phyloP scores from a whole-genome alignment of 1,284 basidiomycete genomes.

The Ustilago tritici region DNA sequence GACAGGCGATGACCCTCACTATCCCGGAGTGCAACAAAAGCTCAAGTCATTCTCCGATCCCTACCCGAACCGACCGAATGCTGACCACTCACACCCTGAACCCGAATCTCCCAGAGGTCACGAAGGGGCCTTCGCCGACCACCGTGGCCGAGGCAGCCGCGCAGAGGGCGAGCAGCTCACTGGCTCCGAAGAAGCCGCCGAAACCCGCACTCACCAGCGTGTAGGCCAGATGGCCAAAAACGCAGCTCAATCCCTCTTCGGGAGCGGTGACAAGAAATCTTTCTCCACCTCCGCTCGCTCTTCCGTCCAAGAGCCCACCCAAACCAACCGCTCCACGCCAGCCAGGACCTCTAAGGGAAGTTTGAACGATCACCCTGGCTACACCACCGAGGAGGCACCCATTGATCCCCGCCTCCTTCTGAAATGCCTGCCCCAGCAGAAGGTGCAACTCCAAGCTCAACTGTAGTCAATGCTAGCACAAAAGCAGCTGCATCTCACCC shows the following conservation, averaged over 20 bases:
- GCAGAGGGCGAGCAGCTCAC: slow-evolving; percentile 28
- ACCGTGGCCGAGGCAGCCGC: slow-evolving; percentile 39
- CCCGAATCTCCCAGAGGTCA: slow-evolving; percentile 43
- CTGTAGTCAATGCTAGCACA: slow-evolving; percentile 35
- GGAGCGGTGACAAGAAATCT: slow-evolving; percentile 21
- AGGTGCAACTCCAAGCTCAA: slow-evolving; percentile 19
- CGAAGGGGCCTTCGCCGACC: slow-evolving; percentile 48
- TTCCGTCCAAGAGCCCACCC: slow-evolving; percentile 24
- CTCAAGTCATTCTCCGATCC: slow-evolving; percentile 27
- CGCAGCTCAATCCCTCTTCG: slow-evolving; percentile 33
- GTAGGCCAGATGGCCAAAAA: slow-evolving; percentile 37
- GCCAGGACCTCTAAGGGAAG: slow-evolving; percentile 31
- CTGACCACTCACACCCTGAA: slow-evolving; percentile 20
- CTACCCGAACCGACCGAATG: slow-evolving; percentile 41
- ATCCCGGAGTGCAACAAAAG: slow-evolving; percentile 43
- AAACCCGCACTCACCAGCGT: slow-evolving; percentile 31
- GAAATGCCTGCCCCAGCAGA: slow-evolving; percentile 42
- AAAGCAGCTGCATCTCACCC: slow-evolving; percentile 37
- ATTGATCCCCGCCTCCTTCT: slow-evolving; percentile 42
- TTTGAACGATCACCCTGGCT: slow-evolving; percentile 40
- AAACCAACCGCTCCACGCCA: slow-evolving; percentile 17
- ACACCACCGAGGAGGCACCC: slow-evolving; percentile 52
- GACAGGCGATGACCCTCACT: slow-evolving; percentile 44
- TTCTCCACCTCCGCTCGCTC: slow-evolving; percentile 30
- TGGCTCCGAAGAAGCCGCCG: slow-evolving; percentile 40